Percentiles rank a stretch among this genome's conserved stretches.
phyloP scores from a whole-genome alignment of 805 yeast genomes.

The Candida anglica region DNA sequence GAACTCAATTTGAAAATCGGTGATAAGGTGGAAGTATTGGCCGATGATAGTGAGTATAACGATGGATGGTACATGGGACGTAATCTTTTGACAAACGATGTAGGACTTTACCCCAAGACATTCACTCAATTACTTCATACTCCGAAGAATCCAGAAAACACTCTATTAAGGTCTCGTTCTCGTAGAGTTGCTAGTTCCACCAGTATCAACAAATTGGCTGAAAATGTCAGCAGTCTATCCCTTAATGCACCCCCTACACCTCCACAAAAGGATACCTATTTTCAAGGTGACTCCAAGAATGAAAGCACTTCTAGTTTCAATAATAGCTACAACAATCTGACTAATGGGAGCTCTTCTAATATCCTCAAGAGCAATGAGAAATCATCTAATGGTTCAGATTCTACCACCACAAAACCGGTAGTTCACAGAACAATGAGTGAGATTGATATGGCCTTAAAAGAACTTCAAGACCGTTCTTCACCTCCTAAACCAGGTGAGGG shows the following conservation, averaged over 20 bases:
- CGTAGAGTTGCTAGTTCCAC: constrained; percentile 34
- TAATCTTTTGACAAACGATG: constrained; percentile 64
- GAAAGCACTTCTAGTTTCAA: not conserved
- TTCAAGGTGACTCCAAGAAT: not conserved
- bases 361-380: too few species aligned
- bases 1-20: constrained; percentile 80
- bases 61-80: constrained; percentile 98
- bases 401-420: too few species aligned
- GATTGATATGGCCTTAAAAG: constrained; percentile 69
- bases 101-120: constrained; percentile 87
- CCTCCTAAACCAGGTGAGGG: not conserved
- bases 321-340: constrained; percentile 6
- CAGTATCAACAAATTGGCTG: constrained; percentile 8
- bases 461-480: constrained; percentile 33
- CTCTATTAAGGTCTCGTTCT: constrained; percentile 46
- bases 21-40: constrained; percentile 81
- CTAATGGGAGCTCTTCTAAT: too few species aligned
- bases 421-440: constrained; percentile 60
- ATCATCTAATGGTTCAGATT: too few species aligned
- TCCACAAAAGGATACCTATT: too few species aligned
- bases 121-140: constrained; percentile 59
- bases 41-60: constrained; percentile 88
- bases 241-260: not conserved
- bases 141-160: constrained; percentile 11
- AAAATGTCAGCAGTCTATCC: not conserved